Base-by-base conservation (phyloP, 345 rosid species). In the Eutrema japonicum region DNA sequence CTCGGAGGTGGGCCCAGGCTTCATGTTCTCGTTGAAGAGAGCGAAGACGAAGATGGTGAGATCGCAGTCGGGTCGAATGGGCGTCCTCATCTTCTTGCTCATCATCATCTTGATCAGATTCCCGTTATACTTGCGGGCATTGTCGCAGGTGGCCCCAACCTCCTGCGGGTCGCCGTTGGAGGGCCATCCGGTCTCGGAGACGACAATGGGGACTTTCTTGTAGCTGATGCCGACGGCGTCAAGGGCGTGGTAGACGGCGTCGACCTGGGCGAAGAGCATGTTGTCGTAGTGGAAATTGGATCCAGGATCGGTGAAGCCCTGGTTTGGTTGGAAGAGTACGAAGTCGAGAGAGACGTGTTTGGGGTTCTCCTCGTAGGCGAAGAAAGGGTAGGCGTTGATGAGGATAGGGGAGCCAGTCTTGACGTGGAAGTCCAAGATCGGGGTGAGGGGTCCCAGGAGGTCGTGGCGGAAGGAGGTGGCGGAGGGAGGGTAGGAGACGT, bases 151-250 rank as follows among this genome's bases (percentile, higher is more conserved):
- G 1, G 98, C 98, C 0, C 99, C 99, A 0, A 79, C 87, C 73
- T 96, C 99, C 4, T 89, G 84, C 2, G 63, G 81, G 42, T 92
- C 99, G 29, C 99, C 99, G 63, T 83, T 90, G 2, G 99, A 92
- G 6, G 99, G 99, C 99, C 99, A 95, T 27, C 99, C 99, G 0
- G 98, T 95, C 72, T 95, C 99, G 37, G 98, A 95, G 68, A 95
- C 88, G 22, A 86, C 89, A 2, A 95, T 75, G 3, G 85, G 83
- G 5, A 92, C 78, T 47, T 89, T 87, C 89, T 84, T 86, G 80
- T 81, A 92, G 14, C 67, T 77, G 61, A 77, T 47, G 11, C 76
- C 76, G 62, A 77, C 76, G 13, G 86, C 69, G 41, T 86, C 86
- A 18, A 95, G 69, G 18, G 99, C 99, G 8, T 86, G 76, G 79